Evolutionary conservation across 2,329 filamentous ascomycete genomes (phyloP), one percentile per base, ranked within the genome.

Genomic region (Alternaria ventricosa): DNA sequence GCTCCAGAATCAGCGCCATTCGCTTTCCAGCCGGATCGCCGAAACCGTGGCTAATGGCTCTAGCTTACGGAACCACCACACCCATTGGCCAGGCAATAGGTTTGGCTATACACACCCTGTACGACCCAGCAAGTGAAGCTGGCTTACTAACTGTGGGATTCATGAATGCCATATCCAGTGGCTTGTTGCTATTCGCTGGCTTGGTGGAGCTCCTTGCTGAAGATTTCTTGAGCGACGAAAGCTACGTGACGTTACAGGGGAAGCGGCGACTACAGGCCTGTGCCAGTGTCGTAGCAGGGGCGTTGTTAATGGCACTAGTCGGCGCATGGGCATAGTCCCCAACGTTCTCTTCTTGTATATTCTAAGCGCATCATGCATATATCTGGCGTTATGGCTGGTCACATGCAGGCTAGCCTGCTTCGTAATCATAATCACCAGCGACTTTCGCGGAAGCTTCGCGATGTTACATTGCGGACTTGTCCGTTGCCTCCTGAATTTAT

Each of bases 31-130:
- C 86, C 20, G 86, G 86, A 3, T 95, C 92, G 0, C 81, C 87
- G 2, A 91, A 92, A 51, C 95, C 96, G 0, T 96, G 88, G 88
- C 78, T 89, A 15, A 90, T 90, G 88, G 85, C 85, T 10, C 77
- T 89, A 23, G 87, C 88, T 12, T 90, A 89, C 70, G 88, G 88
- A 36, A 85, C 87, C n/a, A 85, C 84, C 1, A 85, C 84, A 5
- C 84, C 84, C 1, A 76, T 85, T 9, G 84, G 84, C 4, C 84
- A 86, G 63, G 84, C 83, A 4, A 82, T 85, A 46, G 84, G 84
- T 2, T 72, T 86, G 4, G 78, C 78, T 1, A 82, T 85, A n/a
- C 84, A 85, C 66, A 80, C 78, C n/a, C 72, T 85, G 5, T 86
- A 85, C 66, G 84, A 85, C 64, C 84, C 84, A 6, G 79, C 75